A percentile compares a stretch with the other conserved stretches of the same genome.
Evolutionary conservation across 2,329 filamentous ascomycete genomes (phyloP).

Genomic region (Microthyrium microscopicum): DNA sequence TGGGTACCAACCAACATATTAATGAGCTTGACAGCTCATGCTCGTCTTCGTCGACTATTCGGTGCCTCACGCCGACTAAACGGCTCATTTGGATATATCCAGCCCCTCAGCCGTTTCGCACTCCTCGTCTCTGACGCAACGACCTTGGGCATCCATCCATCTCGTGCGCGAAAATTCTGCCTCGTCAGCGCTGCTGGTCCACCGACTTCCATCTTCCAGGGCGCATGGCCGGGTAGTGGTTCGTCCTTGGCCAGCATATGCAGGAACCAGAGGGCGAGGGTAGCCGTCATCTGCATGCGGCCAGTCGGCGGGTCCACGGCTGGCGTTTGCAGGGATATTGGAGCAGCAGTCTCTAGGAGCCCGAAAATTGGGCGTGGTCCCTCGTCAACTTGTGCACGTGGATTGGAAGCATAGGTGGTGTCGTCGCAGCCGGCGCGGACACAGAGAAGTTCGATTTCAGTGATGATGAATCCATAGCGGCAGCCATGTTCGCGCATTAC

Average conservation of each 20-base stretch:
- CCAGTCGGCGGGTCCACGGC: conserved; percentile 18
- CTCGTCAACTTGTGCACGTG: conserved; percentile 22
- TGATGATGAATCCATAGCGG: conserved; percentile 91
- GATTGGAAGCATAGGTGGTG: conserved; percentile 14
- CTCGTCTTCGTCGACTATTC: no score
- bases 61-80: no score
- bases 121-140: conserved; percentile 60
- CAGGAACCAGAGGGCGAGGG: conserved; percentile 60
- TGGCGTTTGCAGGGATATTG: conserved; percentile 35
- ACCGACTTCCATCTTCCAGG: conserved; percentile 56
- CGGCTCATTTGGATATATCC: conserved; percentile 60
- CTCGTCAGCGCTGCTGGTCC: conserved; percentile 57
- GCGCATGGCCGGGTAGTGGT: conserved; percentile 38
- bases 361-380: conserved; percentile 62
- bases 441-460: conserved; percentile 84
- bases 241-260: conserved; percentile 54
- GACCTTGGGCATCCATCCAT: conserved; percentile 58
- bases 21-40: no score
- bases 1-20: no score
- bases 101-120: conserved; percentile 56
- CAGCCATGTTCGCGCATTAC: conserved; percentile 88
- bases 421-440: conserved; percentile 55
- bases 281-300: conserved; percentile 42
- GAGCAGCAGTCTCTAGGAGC: conserved; percentile 57
- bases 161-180: conserved; percentile 51